Evolutionary conservation across 2,329 filamentous ascomycete genomes (phyloP), one percentile per base, ranked within the genome.

Genomic region (Colletotrichum orbiculare): DNA sequence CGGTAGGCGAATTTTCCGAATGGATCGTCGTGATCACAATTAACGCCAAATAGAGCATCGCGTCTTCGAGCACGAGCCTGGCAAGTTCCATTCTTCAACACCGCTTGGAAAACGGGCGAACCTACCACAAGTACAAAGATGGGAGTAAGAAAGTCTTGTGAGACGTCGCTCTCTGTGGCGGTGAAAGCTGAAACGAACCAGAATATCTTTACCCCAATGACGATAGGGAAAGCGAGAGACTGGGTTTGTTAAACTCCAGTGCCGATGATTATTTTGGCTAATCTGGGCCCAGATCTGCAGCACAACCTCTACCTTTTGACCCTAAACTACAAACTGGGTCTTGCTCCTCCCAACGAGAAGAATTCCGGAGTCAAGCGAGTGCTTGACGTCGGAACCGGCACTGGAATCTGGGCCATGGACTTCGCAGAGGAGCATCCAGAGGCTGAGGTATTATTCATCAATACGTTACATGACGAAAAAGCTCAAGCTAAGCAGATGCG

Each of bases 221-320:
- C 48, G 68, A 71, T 48, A 66, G 68, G 55, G 57, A 75, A 53
- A 73, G 73, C 65, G 71, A 75, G 3, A 71, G 72, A 33, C 53
- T 76, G 4, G 60, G 60, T 61, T 15, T n/a, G n/a, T n/a, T n/a
- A n/a, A n/a, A n/a, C n/a, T n/a, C n/a, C n/a, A n/a, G n/a, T n/a
- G n/a, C n/a, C n/a, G n/a, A n/a, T n/a, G n/a, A n/a, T n/a, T n/a
- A n/a, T n/a, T n/a, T n/a, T n/a, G 15, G 15, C 15, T 15, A 2
- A 15, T 15, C 15, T 15, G 2, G 10, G 34, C 10, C 3, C 68
- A 72, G 75, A 79, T 59, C 61, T 79, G 0, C 76, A 79, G 68
- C 77, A 79, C 55, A 73, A 77, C 47, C 57, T 78, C 0, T 76
- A 74, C 39, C 54, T 67, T 0, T 65, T 79, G 3, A 78, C 74